Evolutionary conservation across 129 eudicot species (phyloP), one percentile per base, ranked within the genome.

Genomic region (Tanacetum coccineum): DNA sequence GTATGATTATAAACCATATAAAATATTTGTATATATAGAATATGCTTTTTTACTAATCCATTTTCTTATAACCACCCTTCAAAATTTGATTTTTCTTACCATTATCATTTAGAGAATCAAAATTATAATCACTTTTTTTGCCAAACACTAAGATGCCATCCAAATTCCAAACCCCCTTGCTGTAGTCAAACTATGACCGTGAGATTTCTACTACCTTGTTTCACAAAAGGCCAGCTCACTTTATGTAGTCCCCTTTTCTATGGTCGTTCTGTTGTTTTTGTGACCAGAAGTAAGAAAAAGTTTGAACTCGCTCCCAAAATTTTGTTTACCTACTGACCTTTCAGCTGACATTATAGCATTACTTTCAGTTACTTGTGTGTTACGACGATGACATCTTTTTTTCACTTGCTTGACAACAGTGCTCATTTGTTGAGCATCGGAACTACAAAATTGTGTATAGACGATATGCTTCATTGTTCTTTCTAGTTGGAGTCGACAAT

Each of bases 351-450:
- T 56, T 22, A 14, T 22, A 56, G 61, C 13, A 56, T 21, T 59
- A 46, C n/a, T 61, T 50, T 32, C 17, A 9, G 19, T 7, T 72
- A 49, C 53, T 15, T 57, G 20, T 50, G 20, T 52, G 28, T 51
- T 36, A 22, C 55, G 22, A 30, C 17, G 70, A 28, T 77, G 30
- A 71, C 69, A 47, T 61, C 6, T 59, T 22, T 47, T 54, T 59
- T 60, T 45, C 45, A 20, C 74, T 65, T 75, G 19, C 13, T 42
- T 58, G 65, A 72, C 52, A 55, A 76, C 88, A 94, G 99, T 94
- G 99, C 82, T 94, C 99, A 9, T 94, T 94, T 68, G 93, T 94
- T 22, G 99, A 94, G 87, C 99, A 94, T 66, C 89, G 99, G 66
- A 94, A 78, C 81, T 94, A 94, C 92, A 94, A 94, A 78, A 84